Percentiles rank a stretch among this genome's conserved stretches.
Conservation (phyloP, 148 eudicot genomes). For the Suaeda aralocaspica region DNA sequence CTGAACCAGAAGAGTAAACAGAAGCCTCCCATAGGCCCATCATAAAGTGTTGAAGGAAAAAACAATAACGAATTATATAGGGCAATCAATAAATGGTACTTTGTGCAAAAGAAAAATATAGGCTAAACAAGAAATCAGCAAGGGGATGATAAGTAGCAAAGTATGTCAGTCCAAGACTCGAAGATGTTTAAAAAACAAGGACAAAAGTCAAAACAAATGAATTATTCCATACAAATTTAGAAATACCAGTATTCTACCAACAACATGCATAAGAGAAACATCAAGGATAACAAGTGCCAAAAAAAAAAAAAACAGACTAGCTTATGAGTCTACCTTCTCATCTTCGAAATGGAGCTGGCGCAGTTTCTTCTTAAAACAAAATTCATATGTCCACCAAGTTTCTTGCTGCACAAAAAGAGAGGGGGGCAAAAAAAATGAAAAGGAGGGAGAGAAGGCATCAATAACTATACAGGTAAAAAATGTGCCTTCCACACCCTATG, state of each 20-base stretch:
- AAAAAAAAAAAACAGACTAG: background rate
- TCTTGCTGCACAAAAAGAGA: slow-evolving; percentile 83
- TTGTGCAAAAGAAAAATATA: background rate
- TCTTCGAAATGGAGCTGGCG: slow-evolving; percentile 89
- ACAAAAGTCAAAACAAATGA: background rate
- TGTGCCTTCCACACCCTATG: background rate
- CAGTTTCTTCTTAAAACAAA: slow-evolving; percentile 63
- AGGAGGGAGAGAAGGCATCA: background rate
- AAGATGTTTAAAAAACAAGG: background rate
- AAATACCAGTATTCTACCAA: background rate
- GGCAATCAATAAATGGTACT: background rate
- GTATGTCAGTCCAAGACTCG: too few species aligned
- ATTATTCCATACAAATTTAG: background rate
- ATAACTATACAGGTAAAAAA: background rate
- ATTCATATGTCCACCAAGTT: slow-evolving; percentile 96
- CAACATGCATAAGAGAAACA: background rate
- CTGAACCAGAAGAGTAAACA: background rate
- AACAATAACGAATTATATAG: background rate
- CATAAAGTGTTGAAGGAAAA: background rate
- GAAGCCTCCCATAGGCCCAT: background rate
- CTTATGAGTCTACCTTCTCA: slow-evolving; percentile 50
- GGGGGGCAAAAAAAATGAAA: too few species aligned
- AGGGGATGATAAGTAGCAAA: too few species aligned
- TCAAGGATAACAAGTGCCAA: background rate
- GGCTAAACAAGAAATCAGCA: too few species aligned